These are phyloP conservation scores for Pyrenopolyporus hunteri DNA, from an alignment of 495 filamentous ascomycete genomes.

Conservation along the genomic window DNA sequence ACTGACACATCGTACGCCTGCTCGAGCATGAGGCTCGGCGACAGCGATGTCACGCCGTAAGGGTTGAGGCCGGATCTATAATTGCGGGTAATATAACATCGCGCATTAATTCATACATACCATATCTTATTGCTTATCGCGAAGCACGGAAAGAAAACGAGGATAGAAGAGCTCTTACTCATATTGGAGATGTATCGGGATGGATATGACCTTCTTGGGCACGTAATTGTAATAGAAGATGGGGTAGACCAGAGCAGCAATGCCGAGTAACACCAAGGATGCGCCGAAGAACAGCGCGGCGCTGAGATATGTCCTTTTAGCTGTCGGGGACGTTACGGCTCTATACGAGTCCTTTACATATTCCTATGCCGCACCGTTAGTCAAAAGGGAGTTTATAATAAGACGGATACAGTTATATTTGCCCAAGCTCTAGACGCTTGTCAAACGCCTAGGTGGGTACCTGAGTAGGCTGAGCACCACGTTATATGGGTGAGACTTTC, in stretches of 20 bases:
- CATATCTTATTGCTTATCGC: neutral
- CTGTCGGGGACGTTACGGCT: conserved; percentile 66
- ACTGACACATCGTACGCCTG: conserved; percentile 70
- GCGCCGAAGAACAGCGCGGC: conserved; percentile 67
- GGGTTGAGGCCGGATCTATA: conserved; percentile 56
- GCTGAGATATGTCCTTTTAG: conserved; percentile 73
- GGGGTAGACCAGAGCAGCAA: conserved; percentile 71
- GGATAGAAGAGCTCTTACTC: conserved; percentile 55
- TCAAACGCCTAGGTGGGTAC: too few species aligned
- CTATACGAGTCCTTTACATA: conserved; percentile 51
- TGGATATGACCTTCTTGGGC: conserved; percentile 68
- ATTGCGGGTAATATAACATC: neutral
- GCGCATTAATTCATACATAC: conserved; percentile 6
- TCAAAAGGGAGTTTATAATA: neutral
- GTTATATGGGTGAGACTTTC: neutral
- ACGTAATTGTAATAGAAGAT: conserved; percentile 85
- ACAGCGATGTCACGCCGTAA: conserved; percentile 57
- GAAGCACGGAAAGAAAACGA: neutral
- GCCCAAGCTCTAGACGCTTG: neutral
- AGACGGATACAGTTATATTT: neutral
- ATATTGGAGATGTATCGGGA: conserved; percentile 81
- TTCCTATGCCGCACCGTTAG: conserved; percentile 18
- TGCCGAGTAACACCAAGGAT: conserved; percentile 62
- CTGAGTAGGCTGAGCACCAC: too few species aligned
- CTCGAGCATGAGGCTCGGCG: conserved; percentile 51